Evolutionary conservation across 306 rosid genomes (phyloP).

Genomic region (Hippophae tibetana): DNA sequence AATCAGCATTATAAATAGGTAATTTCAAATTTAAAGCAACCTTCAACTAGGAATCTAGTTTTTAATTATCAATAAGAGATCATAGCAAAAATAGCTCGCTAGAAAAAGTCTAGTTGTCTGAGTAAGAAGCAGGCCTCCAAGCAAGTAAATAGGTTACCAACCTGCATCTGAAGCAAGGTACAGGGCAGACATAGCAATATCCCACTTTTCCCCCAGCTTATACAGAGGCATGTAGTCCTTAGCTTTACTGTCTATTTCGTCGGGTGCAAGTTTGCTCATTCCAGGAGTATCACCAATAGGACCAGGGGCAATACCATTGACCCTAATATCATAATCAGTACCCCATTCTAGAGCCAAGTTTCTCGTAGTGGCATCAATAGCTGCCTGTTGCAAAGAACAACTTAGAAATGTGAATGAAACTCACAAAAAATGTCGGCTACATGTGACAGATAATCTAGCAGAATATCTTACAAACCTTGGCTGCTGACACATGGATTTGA

Average conservation of each 20-base stretch:
- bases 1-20: too few relatives aligned
- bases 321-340: constrained; percentile 77
- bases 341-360: constrained; percentile 98
- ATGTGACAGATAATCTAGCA: too few relatives aligned
- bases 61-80: too few relatives aligned
- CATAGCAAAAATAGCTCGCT: not conserved
- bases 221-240: constrained; percentile 51
- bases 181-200: constrained; percentile 88
- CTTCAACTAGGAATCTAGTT: too few relatives aligned
- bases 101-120: too few relatives aligned
- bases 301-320: constrained; percentile 93
- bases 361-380: constrained; percentile 85
- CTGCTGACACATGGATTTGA: constrained; percentile 90
- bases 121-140: not conserved
- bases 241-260: constrained; percentile 41
- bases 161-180: constrained; percentile 88
- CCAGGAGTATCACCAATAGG: constrained; percentile 86
- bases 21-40: too few relatives aligned
- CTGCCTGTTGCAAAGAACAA: constrained; percentile 51
- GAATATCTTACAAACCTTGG: constrained; percentile 46
- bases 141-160: constrained; percentile 16
- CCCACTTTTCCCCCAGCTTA: constrained; percentile 89
- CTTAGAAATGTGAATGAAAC: not conserved
- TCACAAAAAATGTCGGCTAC: too few relatives aligned
- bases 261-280: constrained; percentile 72